phyloP scores from a whole-genome alignment of 202 grass and related monocot species.

The Panicum hallii region DNA sequence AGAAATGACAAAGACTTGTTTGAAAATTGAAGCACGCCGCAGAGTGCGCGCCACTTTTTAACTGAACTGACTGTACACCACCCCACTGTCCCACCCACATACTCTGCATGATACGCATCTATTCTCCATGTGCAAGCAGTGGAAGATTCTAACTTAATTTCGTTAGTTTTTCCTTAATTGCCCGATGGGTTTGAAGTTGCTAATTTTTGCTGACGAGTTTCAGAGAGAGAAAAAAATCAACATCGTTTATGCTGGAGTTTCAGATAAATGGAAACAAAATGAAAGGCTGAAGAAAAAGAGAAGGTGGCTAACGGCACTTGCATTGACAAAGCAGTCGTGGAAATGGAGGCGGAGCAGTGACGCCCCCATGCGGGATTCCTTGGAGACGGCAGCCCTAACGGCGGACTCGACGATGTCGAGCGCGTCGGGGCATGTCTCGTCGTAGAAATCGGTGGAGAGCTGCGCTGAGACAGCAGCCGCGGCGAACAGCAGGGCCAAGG shows the following conservation, averaged over 20 bases:
- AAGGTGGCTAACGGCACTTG: background rate
- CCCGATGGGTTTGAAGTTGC: background rate
- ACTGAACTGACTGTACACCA: background rate
- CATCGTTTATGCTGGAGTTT: background rate
- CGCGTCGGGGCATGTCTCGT: constrained; percentile 56
- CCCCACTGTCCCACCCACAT: background rate
- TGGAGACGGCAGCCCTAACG: constrained; percentile 56
- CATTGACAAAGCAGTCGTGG: constrained; percentile 83
- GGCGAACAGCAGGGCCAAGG: constrained; percentile 41
- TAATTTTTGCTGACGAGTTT: background rate
- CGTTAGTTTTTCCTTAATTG: background rate
- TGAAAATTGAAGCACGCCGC: background rate
- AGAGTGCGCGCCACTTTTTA: constrained; percentile 11
- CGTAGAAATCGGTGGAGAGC: constrained; percentile 63
- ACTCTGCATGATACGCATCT: background rate
- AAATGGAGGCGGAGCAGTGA: constrained; percentile 80
- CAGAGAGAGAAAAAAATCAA: background rate
- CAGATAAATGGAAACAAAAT: background rate
- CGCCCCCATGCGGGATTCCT: constrained; percentile 69
- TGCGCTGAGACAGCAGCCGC: constrained; percentile 50
- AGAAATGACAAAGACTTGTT: background rate
- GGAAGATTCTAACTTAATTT: background rate
- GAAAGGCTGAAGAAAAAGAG: background rate
- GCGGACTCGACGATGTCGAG: constrained; percentile 56
- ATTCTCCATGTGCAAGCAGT: background rate